phyloP scores from a whole-genome alignment of 2,329 filamentous ascomycete species.

The Cadophora gregata region DNA sequence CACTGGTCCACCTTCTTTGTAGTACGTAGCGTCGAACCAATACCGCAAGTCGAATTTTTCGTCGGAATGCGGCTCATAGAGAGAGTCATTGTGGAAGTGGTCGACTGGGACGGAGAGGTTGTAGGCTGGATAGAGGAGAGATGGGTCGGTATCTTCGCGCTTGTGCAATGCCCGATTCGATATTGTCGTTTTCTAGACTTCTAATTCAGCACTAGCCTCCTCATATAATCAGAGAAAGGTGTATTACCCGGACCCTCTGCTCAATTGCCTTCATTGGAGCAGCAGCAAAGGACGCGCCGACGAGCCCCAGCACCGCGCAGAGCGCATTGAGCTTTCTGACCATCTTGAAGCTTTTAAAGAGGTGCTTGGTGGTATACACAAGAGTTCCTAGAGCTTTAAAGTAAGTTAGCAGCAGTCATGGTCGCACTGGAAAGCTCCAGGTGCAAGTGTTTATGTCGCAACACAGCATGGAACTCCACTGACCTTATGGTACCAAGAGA shows the following conservation, averaged over 20 bases:
- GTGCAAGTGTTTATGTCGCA: not conserved
- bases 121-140: constrained; percentile 43
- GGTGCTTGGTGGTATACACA: not conserved
- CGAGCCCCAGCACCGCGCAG: constrained; percentile 31
- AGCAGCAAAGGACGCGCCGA: constrained; percentile 28
- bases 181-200: constrained; percentile 36
- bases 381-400: not conserved
- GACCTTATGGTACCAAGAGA: constrained; percentile 4
- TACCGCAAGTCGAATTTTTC: constrained; percentile 75
- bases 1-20: constrained; percentile 78
- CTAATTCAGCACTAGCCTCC: constrained; percentile 3
- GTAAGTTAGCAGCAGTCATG: constrained; percentile 6
- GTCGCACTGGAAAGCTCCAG: not conserved
- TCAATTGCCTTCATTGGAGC: constrained; percentile 30
- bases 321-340: constrained; percentile 28
- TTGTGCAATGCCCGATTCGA: constrained; percentile 20
- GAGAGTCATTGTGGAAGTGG: constrained; percentile 81
- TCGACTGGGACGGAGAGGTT: constrained; percentile 60
- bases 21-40: constrained; percentile 81
- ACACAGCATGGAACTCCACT: constrained; percentile 5
- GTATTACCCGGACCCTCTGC: constrained; percentile 32
- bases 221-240: not conserved
- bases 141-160: constrained; percentile 36
- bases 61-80: constrained; percentile 78
- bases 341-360: constrained; percentile 28